Conservation (phyloP, 192 early-diverging fungal species). For the Linnemannia zychae region DNA sequence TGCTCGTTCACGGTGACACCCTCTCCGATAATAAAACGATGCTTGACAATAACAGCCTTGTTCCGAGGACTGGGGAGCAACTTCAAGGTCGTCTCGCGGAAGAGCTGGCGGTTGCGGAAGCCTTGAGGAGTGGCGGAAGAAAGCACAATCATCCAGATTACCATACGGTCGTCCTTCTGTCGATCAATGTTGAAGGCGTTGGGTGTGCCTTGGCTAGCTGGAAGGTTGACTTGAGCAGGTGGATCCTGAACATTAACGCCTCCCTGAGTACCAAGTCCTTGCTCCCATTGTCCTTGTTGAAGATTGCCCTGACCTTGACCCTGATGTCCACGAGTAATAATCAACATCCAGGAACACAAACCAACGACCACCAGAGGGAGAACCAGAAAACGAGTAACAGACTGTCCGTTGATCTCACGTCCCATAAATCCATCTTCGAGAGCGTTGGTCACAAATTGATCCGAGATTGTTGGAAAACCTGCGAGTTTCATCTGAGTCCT, state of each 20-base stretch:
- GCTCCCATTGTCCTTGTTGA: not conserved
- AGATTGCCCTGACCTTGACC: not conserved
- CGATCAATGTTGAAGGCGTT: conserved; percentile 19
- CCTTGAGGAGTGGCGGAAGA: conserved; percentile 67
- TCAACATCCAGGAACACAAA: conserved; percentile 64
- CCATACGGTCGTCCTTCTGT: conserved; percentile 45
- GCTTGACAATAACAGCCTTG: conserved; percentile 55
- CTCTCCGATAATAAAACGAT: conserved; percentile 63
- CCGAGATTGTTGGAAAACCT: conserved; percentile 35
- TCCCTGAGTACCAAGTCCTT: not conserved
- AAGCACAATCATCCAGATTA: conserved; percentile 60
- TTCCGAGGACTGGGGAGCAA: conserved; percentile 59
- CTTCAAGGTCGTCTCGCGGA: conserved; percentile 64
- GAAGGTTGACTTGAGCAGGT: not conserved
- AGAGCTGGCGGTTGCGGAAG: conserved; percentile 56
- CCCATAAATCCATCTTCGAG: conserved; percentile 56
- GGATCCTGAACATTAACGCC: conserved; percentile 9
- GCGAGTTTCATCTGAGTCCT: conserved; percentile 30
- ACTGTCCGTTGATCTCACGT: conserved; percentile 43
- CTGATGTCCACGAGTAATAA: conserved; percentile 56
- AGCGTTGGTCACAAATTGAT: conserved; percentile 26
- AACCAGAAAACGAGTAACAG: conserved; percentile 41
- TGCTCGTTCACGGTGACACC: conserved; percentile 37
- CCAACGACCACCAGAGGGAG: conserved; percentile 61
- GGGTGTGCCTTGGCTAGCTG: conserved; percentile 10